phyloP scores from a whole-genome alignment of 2,329 filamentous ascomycete species.

The Cladosporium halotolerans region DNA sequence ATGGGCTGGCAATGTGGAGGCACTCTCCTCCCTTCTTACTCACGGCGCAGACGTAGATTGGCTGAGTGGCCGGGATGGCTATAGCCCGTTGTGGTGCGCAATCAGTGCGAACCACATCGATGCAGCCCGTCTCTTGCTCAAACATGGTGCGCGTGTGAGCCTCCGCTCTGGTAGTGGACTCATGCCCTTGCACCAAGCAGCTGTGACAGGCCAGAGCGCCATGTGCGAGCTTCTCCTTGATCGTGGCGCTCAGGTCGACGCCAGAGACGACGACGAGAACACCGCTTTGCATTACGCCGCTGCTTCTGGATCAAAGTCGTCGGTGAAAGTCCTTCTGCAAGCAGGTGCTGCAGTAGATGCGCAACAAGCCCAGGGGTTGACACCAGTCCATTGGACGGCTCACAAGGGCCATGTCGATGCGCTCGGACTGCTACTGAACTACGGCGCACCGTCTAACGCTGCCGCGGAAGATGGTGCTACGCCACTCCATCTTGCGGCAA shows the following conservation, averaged over 20 bases:
- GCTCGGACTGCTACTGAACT: slow-evolving; percentile 18
- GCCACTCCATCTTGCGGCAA: slow-evolving; percentile 24
- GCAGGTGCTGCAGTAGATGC: slow-evolving; percentile 19
- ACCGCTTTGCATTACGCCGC: slow-evolving; percentile 27
- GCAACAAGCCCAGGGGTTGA: slow-evolving; percentile 21
- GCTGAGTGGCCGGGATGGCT: slow-evolving; percentile 24
- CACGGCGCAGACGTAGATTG: slow-evolving; percentile 24
- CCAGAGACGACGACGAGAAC: slow-evolving; percentile 21
- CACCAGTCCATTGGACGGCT: slow-evolving; percentile 24
- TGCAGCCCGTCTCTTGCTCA: slow-evolving; percentile 21
- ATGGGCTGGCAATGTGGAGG: slow-evolving; percentile 25
- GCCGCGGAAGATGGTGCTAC: slow-evolving; percentile 19
- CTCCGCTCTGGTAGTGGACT: slow-evolving; percentile 20
- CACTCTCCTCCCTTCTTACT: slow-evolving; percentile 18
- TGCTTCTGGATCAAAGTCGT: slow-evolving; percentile 17
- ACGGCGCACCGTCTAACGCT: slow-evolving; percentile 19
- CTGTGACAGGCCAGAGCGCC: slow-evolving; percentile 24
- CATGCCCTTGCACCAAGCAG: slow-evolving; percentile 25
- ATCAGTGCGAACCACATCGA: slow-evolving; percentile 25
- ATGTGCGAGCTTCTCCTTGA: slow-evolving; percentile 26
- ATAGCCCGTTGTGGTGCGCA: slow-evolving; percentile 26
- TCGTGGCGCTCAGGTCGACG: slow-evolving; percentile 23
- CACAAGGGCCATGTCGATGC: slow-evolving; percentile 26
- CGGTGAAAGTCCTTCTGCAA: slow-evolving; percentile 19
- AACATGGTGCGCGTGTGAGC: slow-evolving; percentile 23